phyloP scores from a whole-genome alignment of 352 stramenopile species.

The Globisporangium carolinianum region DNA sequence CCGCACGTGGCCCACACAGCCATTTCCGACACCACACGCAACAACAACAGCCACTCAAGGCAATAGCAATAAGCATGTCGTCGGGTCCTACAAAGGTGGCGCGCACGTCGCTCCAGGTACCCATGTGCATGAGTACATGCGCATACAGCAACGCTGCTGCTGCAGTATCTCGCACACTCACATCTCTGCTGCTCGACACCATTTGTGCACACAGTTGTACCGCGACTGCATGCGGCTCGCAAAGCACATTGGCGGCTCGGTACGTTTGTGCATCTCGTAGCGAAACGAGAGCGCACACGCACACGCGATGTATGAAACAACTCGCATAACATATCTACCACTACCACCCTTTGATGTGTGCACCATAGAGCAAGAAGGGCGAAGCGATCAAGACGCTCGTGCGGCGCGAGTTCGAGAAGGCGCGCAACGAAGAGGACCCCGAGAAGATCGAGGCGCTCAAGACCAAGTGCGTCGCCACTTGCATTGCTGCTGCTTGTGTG shows the following conservation, averaged over 20 bases:
- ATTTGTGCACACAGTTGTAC: slow-evolving; percentile 43
- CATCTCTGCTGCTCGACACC: background rate
- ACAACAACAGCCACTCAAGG: slow-evolving; percentile 2
- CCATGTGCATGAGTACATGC: background rate
- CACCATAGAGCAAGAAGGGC: slow-evolving; percentile 72
- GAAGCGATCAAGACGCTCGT: slow-evolving; percentile 65
- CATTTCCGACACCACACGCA: background rate
- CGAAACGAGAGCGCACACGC: no score
- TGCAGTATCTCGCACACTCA: no score
- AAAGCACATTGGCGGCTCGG: slow-evolving; percentile 83
- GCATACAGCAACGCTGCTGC: background rate
- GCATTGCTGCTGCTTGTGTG: background rate
- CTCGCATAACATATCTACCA: background rate
- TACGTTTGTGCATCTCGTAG: slow-evolving; percentile 15
- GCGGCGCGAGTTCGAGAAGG: slow-evolving; percentile 78
- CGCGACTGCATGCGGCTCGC: slow-evolving; percentile 78
- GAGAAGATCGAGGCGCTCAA: slow-evolving; percentile 82
- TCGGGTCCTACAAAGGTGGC: slow-evolving; percentile 56
- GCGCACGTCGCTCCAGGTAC: slow-evolving; percentile 68
- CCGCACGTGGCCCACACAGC: no score
- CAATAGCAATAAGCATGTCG: slow-evolving; percentile 15
- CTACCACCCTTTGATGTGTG: background rate
- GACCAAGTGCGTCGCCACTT: slow-evolving; percentile 49
- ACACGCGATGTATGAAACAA: no score
- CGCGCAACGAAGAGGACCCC: slow-evolving; percentile 61